Base-by-base conservation (phyloP, 352 stramenopile species). In the Phytophthora vignae region DNA sequence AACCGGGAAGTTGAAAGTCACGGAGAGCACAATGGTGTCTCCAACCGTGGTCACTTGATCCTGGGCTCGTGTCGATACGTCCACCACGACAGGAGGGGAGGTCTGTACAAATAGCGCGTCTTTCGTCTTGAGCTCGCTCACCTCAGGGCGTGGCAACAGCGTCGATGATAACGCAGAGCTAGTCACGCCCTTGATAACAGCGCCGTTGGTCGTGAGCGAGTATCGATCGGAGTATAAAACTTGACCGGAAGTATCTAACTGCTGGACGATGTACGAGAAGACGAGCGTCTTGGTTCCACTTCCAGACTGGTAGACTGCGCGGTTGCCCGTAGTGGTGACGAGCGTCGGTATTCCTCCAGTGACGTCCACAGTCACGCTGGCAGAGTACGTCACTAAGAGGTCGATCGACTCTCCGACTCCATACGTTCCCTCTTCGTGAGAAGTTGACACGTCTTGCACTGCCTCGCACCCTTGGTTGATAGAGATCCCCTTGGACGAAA, bases 341-440 rank as follows among this genome's bases (percentile, higher is more conserved):
- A 95, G n/a, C 1, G 64, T 78, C 10, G 86, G 85, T 1, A 33
- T 61, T 1, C 85, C 84, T 25, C 44, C 60, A 1, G 74, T 67
- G 0, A 65, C 55, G 12, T 82, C 67, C 0, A 95, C 79, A 15
- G 84, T 57, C 1, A 95, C 86, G 1, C 54, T 69, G 4, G 62
- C 76, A 15, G 75, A 91, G 55, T 87, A 94, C 0, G 55, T 44
- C 1, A 94, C 67, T 0, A 74, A n/a, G 15, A 95, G 59, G n/a
- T 87, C 68, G n/a, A 95, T 72, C 11, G 81, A 67, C 50, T 95
- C 85, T 2, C 88, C 88, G 33, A 80, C 77, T 1, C 83, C 87
- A 10, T 77, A 79, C 0, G 65, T 88, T 8, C 64, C 85, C 48
- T 89, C 80, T 73, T 88, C 86, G 36, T 89, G 82, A 0, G 74